These are phyloP conservation scores for Grigorovia transvaalensis DNA, from an alignment of 805 yeast genomes.

Conservation along the genomic window DNA sequence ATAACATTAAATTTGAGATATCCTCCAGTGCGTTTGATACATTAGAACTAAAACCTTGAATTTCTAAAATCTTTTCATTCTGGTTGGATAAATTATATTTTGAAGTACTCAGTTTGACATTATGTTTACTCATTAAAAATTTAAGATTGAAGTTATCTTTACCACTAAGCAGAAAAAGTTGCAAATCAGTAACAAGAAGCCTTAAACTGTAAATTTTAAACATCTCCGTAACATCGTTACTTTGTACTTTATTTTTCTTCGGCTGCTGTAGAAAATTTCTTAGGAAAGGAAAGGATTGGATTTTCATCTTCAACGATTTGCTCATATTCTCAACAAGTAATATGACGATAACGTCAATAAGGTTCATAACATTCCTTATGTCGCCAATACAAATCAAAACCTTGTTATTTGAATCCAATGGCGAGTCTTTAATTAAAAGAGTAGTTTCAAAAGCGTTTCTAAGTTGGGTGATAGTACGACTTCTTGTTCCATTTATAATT, in stretches of 20 bases:
- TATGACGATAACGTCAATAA: conserved; percentile 56
- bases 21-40: conserved; percentile 56
- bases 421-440: conserved; percentile 73
- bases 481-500: conserved; percentile 74
- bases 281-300: conserved; percentile 36
- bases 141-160: conserved; percentile 70
- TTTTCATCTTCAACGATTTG: conserved; percentile 34
- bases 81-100: conserved; percentile 70
- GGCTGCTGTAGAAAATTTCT: conserved; percentile 8
- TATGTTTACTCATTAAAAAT: conserved; percentile 42
- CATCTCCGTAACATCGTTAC: conserved; percentile 7
- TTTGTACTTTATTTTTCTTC: conserved; percentile 13
- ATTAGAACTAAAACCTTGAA: conserved; percentile 62
- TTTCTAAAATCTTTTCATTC: conserved; percentile 74
- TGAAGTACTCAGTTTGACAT: conserved; percentile 76
- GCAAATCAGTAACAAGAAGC: conserved; percentile 67
- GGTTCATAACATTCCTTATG: conserved; percentile 53
- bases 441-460: conserved; percentile 65
- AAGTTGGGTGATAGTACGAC: conserved; percentile 60
- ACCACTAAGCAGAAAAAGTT: conserved; percentile 81
- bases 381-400: conserved; percentile 69
- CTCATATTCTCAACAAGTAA: conserved; percentile 23
- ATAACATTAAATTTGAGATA: conserved; percentile 8
- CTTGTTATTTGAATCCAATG: conserved; percentile 70
- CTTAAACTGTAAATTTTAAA: conserved; percentile 33